Conservation (phyloP, 768 basidiomycete genomes). For the Exidia glandulosa region DNA sequence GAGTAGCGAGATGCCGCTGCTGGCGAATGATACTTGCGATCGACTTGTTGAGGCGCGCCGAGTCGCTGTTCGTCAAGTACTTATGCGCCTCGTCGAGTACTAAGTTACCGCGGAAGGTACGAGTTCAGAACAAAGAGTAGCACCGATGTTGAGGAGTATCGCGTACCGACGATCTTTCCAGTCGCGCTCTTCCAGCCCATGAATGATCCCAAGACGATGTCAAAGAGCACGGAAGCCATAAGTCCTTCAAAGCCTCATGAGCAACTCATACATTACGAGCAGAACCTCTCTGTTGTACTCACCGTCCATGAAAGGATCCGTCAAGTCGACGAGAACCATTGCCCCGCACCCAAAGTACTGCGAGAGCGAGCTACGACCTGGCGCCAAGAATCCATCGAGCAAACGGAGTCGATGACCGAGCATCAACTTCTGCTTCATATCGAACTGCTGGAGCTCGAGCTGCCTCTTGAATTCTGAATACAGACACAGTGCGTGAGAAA, state of each 20-base stretch:
- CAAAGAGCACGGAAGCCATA: background rate
- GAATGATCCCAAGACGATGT: background rate
- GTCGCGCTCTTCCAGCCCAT: background rate
- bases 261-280: too few species aligned
- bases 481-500: slow-evolving; percentile 36
- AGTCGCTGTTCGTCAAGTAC: slow-evolving; percentile 45
- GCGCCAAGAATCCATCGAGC: slow-evolving; percentile 41
- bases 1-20: slow-evolving; percentile 61
- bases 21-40: slow-evolving; percentile 52
- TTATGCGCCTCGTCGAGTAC: slow-evolving; percentile 72
- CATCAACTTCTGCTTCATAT: slow-evolving; percentile 40
- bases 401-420: slow-evolving; percentile 56
- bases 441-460: slow-evolving; percentile 40
- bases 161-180: background rate
- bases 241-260: background rate
- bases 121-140: too few species aligned
- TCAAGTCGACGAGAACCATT: background rate
- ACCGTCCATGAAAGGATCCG: background rate
- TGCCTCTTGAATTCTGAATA: slow-evolving; percentile 37
- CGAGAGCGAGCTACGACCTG: slow-evolving; percentile 11
- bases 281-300: too few species aligned
- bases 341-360: background rate
- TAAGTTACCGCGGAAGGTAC: background rate
- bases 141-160: background rate
- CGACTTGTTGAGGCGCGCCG: slow-evolving; percentile 46